phyloP scores from a whole-genome alignment of 768 basidiomycete species.

The Astraeus odoratus region DNA sequence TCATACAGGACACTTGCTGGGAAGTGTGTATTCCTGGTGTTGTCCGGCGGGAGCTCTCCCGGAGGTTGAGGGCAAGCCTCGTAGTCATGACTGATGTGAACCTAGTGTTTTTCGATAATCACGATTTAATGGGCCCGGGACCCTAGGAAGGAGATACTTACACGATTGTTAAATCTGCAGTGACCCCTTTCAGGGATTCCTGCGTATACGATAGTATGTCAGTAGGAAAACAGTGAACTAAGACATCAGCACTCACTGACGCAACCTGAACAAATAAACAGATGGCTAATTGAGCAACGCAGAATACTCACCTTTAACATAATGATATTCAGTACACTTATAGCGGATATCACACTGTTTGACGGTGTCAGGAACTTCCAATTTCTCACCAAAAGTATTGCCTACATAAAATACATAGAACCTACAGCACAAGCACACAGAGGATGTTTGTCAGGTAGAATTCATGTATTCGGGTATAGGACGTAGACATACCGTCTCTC shows the following conservation, averaged over 20 bases:
- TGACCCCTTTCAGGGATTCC: not conserved
- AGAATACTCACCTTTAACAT: not conserved
- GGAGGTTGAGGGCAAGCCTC: too few relatives aligned
- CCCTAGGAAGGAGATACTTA: not conserved
- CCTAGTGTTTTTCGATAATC: too few relatives aligned
- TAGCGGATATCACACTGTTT: not conserved
- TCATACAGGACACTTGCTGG: too few relatives aligned
- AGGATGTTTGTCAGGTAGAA: not conserved
- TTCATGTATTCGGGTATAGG: too few relatives aligned
- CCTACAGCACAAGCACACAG: not conserved
- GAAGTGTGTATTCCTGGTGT: too few relatives aligned
- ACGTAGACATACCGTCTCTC: not conserved
- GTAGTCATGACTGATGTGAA: too few relatives aligned
- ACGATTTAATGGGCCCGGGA: too few relatives aligned
- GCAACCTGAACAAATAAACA: not conserved
- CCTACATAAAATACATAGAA: not conserved
- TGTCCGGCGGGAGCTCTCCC: too few relatives aligned
- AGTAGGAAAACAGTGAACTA: not conserved
- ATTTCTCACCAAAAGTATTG: not conserved
- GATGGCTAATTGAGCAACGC: not conserved
- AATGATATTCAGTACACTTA: not conserved
- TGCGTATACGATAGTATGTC: not conserved
- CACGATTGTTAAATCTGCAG: not conserved
- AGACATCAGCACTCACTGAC: not conserved
- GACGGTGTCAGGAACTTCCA: not conserved